Percentiles rank a stretch among this genome's conserved stretches.
phyloP scores from a whole-genome alignment of 1,284 basidiomycete genomes.

The Athelia sp. region DNA sequence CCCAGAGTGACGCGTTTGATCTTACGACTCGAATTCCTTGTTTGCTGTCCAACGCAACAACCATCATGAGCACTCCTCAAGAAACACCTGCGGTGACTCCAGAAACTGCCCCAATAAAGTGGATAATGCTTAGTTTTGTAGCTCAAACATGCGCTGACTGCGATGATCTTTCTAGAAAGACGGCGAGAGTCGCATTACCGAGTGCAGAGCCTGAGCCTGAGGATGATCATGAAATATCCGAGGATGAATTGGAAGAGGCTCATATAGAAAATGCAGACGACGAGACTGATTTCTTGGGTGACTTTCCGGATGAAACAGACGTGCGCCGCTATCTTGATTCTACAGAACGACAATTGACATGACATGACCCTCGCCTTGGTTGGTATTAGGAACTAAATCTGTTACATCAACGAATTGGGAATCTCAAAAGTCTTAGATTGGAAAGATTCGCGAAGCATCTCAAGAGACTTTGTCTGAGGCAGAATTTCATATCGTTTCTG shows the following conservation, averaged over 20 bases:
- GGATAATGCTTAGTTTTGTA: too few species aligned
- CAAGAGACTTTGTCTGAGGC: constrained; percentile 81
- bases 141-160: neutral
- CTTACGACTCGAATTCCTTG: too few species aligned
- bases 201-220: neutral
- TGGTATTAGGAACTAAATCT: constrained; percentile 79
- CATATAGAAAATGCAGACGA: constrained; percentile 32
- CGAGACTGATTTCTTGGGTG: constrained; percentile 46
- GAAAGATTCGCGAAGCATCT: constrained; percentile 68
- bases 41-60: too few species aligned
- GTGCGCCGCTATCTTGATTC: constrained; percentile 31
- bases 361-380: too few species aligned
- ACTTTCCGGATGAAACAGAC: constrained; percentile 64
- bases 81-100: too few species aligned
- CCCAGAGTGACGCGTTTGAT: neutral
- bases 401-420: constrained; percentile 75
- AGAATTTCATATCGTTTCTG: constrained; percentile 79
- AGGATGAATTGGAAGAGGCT: constrained; percentile 39
- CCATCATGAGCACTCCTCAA: too few species aligned
- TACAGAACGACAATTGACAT: constrained; percentile 4
- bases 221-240: constrained; percentile 8
- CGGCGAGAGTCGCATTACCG: neutral
- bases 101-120: too few species aligned
- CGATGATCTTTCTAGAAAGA: neutral
- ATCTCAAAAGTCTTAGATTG: constrained; percentile 61